phyloP scores from a whole-genome alignment of 352 stramenopile genomes.

The Globisporangium heterothallicum region DNA sequence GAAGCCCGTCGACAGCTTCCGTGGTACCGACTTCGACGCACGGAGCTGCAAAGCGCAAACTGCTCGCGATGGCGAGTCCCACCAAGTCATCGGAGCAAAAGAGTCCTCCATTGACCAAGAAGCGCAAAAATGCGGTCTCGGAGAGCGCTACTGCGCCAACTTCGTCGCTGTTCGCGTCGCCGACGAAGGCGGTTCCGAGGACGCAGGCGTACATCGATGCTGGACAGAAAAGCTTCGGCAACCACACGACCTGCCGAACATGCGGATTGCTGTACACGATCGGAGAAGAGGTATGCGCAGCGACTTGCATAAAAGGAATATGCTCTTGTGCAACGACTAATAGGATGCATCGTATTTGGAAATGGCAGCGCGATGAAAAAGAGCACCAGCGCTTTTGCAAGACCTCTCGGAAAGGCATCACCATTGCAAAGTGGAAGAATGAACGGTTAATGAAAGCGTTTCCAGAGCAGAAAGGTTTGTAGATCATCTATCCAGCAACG shows the following conservation, averaged over 20 bases:
- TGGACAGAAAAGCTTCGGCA: conserved; percentile 65
- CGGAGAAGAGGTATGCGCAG: conserved; percentile 39
- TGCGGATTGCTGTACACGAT: conserved; percentile 72
- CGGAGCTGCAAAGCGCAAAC: not conserved
- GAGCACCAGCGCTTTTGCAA: conserved; percentile 65
- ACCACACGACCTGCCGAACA: conserved; percentile 44
- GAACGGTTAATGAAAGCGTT: conserved; percentile 49
- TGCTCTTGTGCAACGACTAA: too few relatives aligned
- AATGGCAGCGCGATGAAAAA: conserved; percentile 69
- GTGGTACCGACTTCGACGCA: not conserved
- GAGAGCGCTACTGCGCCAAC: not conserved
- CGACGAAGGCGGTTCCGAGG: conserved; percentile 11
- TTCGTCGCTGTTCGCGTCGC: conserved; percentile 2
- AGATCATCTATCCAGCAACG: too few relatives aligned
- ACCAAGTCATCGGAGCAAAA: conserved; percentile 10
- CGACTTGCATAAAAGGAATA: too few relatives aligned
- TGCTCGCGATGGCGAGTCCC: conserved; percentile 18
- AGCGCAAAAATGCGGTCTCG: not conserved
- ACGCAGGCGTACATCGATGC: conserved; percentile 73
- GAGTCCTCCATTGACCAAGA: conserved; percentile 7
- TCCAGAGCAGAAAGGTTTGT: conserved; percentile 24
- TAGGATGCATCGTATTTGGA: too few relatives aligned
- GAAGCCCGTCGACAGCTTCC: not conserved
- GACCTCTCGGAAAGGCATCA: conserved; percentile 32
- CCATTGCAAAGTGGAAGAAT: conserved; percentile 60